Conservation (phyloP, 1,139 yeast genomes). For the Blastobotrys proliferans region DNA sequence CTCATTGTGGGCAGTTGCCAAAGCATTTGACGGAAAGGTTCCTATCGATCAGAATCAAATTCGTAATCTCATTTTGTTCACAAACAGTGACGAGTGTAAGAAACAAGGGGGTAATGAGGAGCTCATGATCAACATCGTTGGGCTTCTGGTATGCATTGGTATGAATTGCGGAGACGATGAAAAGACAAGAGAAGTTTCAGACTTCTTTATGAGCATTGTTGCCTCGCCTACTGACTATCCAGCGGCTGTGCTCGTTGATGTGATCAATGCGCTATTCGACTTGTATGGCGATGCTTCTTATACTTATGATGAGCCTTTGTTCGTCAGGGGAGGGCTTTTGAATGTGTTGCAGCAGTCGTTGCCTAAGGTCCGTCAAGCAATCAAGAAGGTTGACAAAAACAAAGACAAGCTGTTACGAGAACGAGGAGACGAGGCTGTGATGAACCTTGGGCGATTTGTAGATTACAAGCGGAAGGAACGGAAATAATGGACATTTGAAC, state of each 20-base stretch:
- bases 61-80: constrained; percentile 14
- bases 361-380: constrained; percentile 47
- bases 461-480: constrained; percentile 58
- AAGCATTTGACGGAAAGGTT: constrained; percentile 41
- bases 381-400: constrained; percentile 68
- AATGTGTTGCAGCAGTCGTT: constrained; percentile 43
- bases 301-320: constrained; percentile 64
- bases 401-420: constrained; percentile 52
- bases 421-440: constrained; percentile 65
- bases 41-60: constrained; percentile 24
- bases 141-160: constrained; percentile 57
- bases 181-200: constrained; percentile 36
- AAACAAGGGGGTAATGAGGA: constrained; percentile 25
- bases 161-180: constrained; percentile 41
- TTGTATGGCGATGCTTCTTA: constrained; percentile 72
- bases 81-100: constrained; percentile 5
- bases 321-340: constrained; percentile 54
- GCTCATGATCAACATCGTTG: constrained; percentile 32
- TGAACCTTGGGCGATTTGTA: constrained; percentile 69
- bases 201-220: constrained; percentile 23
- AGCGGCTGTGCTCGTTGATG: constrained; percentile 48
- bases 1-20: constrained; percentile 57
- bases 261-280: constrained; percentile 66
- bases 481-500: constrained; percentile 8
- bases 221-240: constrained; percentile 36